Base-by-base conservation (phyloP, 1,284 basidiomycete species). In the Microbotryomycetes sp. region DNA sequence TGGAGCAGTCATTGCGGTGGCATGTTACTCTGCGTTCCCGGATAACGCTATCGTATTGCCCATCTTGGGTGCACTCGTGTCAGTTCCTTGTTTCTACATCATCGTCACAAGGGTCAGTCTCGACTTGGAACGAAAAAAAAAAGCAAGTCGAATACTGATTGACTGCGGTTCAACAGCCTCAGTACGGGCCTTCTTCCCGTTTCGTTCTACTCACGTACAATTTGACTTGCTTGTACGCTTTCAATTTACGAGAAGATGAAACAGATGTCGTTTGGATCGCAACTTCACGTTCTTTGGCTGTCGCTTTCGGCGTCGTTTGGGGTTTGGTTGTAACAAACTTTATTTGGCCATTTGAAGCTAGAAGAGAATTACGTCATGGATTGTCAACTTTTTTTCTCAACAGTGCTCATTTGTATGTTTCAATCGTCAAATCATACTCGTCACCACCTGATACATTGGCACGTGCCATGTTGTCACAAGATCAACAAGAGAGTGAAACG, bases 271-370 rank as follows among this genome's bases (percentile, higher is more conserved):
- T 69, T 57, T 66, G 69, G 56, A 71, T 76, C 30, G 74, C 73
- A 1, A 67, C 72, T 30, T 70, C 72, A 51, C 72, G 74, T 6
- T 70, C 69, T 4, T 58, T 72, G 16, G 64, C 91, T 25, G 93
- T 98, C n/a, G 86, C 83, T 0, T 81, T 84, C 6, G 93, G 93
- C 16, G 90, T 94, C 0, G 74, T 93, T 1, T 97, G 89, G 87
- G 92, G 92, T 0, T 83, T 86, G 3, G 76, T 96, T 29, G 84
- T 97, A 15, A 92, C 89, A 6, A 81, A 89, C 52, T 86, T 88
- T 66, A 91, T 92, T 85, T 97, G 93, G 92, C 93, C 94, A 1
- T 84, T 89, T 23, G 93, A 96, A 73, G 93, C 93, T 0, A 80
- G 93, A 56, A 80, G 88, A 30, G 92, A 97, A 76, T 79, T 98